Evolutionary conservation across 805 yeast species (phyloP).

Genomic region (Lipomyces oligophaga): DNA sequence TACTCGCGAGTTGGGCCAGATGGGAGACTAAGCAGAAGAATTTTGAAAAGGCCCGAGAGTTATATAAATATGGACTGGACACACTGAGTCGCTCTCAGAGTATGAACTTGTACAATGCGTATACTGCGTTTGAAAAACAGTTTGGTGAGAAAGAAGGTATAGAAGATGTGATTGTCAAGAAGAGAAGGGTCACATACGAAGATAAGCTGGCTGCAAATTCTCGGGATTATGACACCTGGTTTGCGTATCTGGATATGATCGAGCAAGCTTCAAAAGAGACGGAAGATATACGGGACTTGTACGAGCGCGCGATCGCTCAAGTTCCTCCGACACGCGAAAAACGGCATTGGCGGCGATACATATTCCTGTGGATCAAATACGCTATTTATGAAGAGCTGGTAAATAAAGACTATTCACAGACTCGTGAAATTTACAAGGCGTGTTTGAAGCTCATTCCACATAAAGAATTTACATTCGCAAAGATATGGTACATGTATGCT

Average conservation of each 20-base stretch:
- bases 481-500: slow-evolving; percentile 67
- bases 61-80: slow-evolving; percentile 52
- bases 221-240: slow-evolving; percentile 74
- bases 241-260: slow-evolving; percentile 59
- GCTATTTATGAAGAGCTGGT: slow-evolving; percentile 59
- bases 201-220: slow-evolving; percentile 46
- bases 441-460: slow-evolving; percentile 56
- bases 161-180: slow-evolving; percentile 50
- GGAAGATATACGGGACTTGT: slow-evolving; percentile 38
- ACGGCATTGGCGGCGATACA: slow-evolving; percentile 62
- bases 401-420: slow-evolving; percentile 42
- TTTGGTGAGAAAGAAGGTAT: slow-evolving; percentile 55
- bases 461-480: slow-evolving; percentile 58
- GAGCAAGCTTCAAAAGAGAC: slow-evolving; percentile 40
- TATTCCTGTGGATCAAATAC: slow-evolving; percentile 66
- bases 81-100: slow-evolving; percentile 42
- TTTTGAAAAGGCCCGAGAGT: slow-evolving; percentile 57
- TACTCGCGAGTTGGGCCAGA: slow-evolving; percentile 55
- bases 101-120: slow-evolving; percentile 42
- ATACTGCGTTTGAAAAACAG: slow-evolving; percentile 60
- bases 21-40: slow-evolving; percentile 67
- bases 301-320: slow-evolving; percentile 45
- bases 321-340: slow-evolving; percentile 43
- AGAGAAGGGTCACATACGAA: slow-evolving; percentile 57
- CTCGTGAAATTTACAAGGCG: slow-evolving; percentile 51